phyloP scores from a whole-genome alignment of 2,329 filamentous ascomycete species.

The Penicillium sp. region DNA sequence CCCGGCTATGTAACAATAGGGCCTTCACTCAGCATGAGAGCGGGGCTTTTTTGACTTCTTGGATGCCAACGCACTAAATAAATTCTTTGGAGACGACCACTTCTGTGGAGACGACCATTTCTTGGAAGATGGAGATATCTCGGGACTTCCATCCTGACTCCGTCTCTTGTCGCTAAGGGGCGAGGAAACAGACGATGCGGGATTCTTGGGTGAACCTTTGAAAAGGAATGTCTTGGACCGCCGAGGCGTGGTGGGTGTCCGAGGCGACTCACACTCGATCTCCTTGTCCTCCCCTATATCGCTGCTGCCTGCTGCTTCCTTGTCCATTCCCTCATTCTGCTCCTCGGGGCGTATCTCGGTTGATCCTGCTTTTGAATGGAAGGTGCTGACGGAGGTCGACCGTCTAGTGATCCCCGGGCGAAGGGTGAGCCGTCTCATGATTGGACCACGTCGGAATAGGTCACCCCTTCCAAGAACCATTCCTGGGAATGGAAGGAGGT shows the following conservation, averaged over 20 bases:
- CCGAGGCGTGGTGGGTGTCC: conserved; percentile 10
- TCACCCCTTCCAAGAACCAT: conserved; percentile 62
- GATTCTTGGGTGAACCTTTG: conserved; percentile 7
- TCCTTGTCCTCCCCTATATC: conserved; percentile 12
- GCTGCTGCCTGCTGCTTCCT: conserved; percentile 4
- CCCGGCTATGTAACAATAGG: background rate
- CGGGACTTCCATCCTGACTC: conserved; percentile 11
- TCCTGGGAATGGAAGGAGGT: conserved; percentile 71
- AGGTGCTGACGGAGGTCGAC: conserved; percentile 48
- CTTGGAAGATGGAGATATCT: conserved; percentile 12
- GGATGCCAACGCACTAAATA: conserved; percentile 16
- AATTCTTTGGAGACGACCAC: conserved; percentile 14
- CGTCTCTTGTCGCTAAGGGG: conserved; percentile 12
- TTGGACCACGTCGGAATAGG: conserved; percentile 63
- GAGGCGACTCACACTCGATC: conserved; percentile 10
- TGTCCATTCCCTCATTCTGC: conserved; percentile 13
- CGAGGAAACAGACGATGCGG: conserved; percentile 6
- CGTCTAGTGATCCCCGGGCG: conserved; percentile 66
- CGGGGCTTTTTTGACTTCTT: conserved; percentile 11
- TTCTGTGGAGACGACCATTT: conserved; percentile 19
- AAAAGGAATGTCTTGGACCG: conserved; percentile 14
- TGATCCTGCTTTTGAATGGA: conserved; percentile 11
- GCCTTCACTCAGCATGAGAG: conserved; percentile 1
- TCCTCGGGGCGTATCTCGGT: conserved; percentile 4
- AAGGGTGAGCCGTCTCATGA: conserved; percentile 81